Evolutionary conservation across 2,329 filamentous ascomycete species (phyloP).

Genomic region (Malbranchea cinnamomea): DNA sequence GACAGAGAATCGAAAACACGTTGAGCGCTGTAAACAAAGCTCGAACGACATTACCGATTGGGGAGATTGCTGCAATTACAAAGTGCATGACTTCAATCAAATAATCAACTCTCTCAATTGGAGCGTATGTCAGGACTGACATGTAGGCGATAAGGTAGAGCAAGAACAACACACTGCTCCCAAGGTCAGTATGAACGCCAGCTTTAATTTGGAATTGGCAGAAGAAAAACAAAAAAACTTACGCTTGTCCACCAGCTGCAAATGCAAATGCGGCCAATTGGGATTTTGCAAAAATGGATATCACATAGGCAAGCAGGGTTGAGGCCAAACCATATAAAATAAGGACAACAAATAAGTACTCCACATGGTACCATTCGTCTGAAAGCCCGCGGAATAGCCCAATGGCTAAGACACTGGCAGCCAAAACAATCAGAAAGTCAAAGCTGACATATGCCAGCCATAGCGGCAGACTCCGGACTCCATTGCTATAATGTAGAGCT

Average conservation of each 20-base stretch:
- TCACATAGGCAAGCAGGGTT: slow-evolving; percentile 60
- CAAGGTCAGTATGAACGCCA: slow-evolving; percentile 2
- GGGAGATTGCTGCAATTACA: slow-evolving; percentile 56
- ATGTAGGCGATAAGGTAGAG: slow-evolving; percentile 59
- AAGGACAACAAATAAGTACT: slow-evolving; percentile 69
- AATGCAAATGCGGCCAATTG: slow-evolving; percentile 77
- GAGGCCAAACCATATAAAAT: slow-evolving; percentile 68
- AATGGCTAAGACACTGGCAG: slow-evolving; percentile 49
- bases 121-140: slow-evolving; percentile 58
- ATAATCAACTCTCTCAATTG: slow-evolving; percentile 52
- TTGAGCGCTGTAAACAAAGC: slow-evolving; percentile 67
- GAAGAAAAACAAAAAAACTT: slow-evolving; percentile 10
- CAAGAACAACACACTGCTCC: slow-evolving; percentile 44
- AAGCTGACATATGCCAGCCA: slow-evolving; percentile 75
- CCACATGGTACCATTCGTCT: slow-evolving; percentile 59
- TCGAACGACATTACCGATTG: slow-evolving; percentile 60
- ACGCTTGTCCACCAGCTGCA: slow-evolving; percentile 59
- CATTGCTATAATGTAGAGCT: slow-evolving; percentile 81
- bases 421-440: slow-evolving; percentile 60
- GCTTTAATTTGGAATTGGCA: slow-evolving; percentile 8
- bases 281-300: slow-evolving; percentile 64
- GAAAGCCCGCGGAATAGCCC: slow-evolving; percentile 51
- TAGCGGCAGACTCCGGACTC: slow-evolving; percentile 63
- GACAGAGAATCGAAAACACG: slow-evolving; percentile 65
- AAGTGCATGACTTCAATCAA: slow-evolving; percentile 59